Base-by-base conservation (phyloP, 495 filamentous ascomycete species). In the Penicillium samsonianum region DNA sequence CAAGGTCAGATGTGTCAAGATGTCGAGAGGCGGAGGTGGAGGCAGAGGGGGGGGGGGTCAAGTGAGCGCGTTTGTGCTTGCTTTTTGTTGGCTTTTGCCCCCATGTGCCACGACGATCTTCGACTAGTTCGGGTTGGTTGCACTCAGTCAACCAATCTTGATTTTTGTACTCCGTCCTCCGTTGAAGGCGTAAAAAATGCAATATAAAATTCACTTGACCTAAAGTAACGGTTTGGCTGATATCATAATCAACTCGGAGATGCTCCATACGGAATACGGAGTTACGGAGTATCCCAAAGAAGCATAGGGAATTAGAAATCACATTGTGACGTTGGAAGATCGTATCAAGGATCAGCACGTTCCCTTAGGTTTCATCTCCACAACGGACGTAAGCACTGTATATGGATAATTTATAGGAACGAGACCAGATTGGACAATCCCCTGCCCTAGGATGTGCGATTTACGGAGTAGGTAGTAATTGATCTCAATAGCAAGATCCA, bases 101-200 rank as follows among this genome's bases (percentile, higher is more conserved):
- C 23, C 42, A 33, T 45, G 53, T 55, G 53, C 43, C n/a, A 55
- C 31, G 53, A 31, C 53, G 53, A 55, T 47, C 53, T 23, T 45
- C 0, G 19, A 28, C 53, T 6, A 20, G 10, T 53, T 42, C 16
- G 41, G 53, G 26, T 19, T 37, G 22, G 50, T 52, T n/a, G 50
- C 35, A 51, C 22, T 11, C 4, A 41, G 50, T 16, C 35, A 26
- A 40, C 38, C 31, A 54, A 54, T 35, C 41, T 35, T 45, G 51
- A 20, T 54, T 54, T 38, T n/a, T 38, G 35, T 37, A n/a, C 30
- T 5, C 10, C 11, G 11, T 33, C 1, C 30, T 5, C 10, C 11
- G 11, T 33, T 4, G 30, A 9, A 37, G 35, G 16, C 35, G 35
- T n/a, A n/a, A n/a, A 14, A 38, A 38, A 17, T 38, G 16, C 35